Evolutionary conservation across 352 stramenopile genomes (phyloP), one percentile per base, ranked within the genome.

Genomic region (Pythium dissotocum): DNA sequence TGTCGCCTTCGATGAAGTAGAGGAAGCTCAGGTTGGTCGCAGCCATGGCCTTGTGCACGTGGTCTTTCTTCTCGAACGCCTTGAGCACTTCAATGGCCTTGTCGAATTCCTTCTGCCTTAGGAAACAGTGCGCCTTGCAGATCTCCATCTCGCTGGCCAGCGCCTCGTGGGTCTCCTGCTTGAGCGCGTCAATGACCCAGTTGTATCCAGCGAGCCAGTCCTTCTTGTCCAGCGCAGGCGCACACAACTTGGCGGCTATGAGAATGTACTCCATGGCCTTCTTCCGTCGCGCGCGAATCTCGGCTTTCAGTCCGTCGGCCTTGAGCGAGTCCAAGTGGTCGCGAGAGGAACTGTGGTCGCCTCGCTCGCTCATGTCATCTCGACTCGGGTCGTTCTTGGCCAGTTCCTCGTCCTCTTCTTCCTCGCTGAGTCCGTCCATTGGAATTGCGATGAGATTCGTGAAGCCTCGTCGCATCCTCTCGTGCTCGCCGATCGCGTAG

Each of bases 1-100:
- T 82, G 67, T 99, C 91, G 44, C 92, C 93, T 73, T 99, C 92
- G 48, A 99, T 88, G 60, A 99, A 99, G 71, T 98, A 98, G 9
- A 99, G 82, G 71, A 98, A 99, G 40, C 88, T 97, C 26, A 99
- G 78, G 69, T 99, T 99, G 9, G 93, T 98, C 13, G 94, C 93
- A 30, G 95, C 91, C 83, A 97, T 97, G 26, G 95, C 89, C 60
- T 97, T 98, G 61, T 98, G 86, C 56, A 87, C 81, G 44, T 88
- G 80, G 67, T 98, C 93, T 70, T 98, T 99, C 71, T 98, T 98
- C 75, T 99, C 93, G 59, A 99, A 98, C 24, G 86, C 81, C 78
- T 98, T 98, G 30, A 99, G 80, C 32, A 97, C 82, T 64, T 97
- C 88, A 55, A 97, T 97, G 30, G 95, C 94, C 69, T 97, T 93